Percentiles rank a stretch among this genome's conserved stretches.
phyloP scores from a whole-genome alignment of 2,329 filamentous ascomycete species.

The Verticillium nonalfalfae region DNA sequence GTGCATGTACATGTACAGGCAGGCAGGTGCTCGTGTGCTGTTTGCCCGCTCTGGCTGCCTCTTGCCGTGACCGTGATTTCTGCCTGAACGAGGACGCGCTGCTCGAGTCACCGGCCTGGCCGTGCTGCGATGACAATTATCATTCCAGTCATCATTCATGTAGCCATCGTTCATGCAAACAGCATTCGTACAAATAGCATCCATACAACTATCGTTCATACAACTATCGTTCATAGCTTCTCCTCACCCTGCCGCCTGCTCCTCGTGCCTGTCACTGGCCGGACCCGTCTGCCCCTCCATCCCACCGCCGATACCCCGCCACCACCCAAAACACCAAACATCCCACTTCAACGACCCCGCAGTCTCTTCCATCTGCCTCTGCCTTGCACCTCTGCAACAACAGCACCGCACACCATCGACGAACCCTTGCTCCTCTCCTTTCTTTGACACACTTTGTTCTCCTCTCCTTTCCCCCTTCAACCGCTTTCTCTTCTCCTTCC shows the following conservation, averaged over 20 bases:
- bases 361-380: constrained; percentile 4
- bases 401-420: constrained; percentile 5
- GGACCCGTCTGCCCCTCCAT: background rate
- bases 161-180: no score
- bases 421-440: background rate
- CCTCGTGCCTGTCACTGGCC: no score
- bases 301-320: constrained; percentile 1
- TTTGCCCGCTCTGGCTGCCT: background rate
- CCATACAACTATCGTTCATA: no score
- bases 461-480: no score
- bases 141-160: no score
- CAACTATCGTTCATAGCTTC: background rate
- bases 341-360: constrained; percentile 9
- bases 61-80: background rate
- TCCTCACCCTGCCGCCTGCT: background rate
- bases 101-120: background rate
- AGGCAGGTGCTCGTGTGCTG: background rate
- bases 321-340: constrained; percentile 3
- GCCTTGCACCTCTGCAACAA: background rate
- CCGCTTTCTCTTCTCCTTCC: background rate
- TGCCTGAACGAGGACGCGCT: background rate
- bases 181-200: no score
- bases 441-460: no score
- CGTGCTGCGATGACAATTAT: background rate
- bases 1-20: no score